Evolutionary conservation across 2,329 filamentous ascomycete species (phyloP), one percentile per base, ranked within the genome.

Genomic region (Pseudocercospora pini-densiflorae): DNA sequence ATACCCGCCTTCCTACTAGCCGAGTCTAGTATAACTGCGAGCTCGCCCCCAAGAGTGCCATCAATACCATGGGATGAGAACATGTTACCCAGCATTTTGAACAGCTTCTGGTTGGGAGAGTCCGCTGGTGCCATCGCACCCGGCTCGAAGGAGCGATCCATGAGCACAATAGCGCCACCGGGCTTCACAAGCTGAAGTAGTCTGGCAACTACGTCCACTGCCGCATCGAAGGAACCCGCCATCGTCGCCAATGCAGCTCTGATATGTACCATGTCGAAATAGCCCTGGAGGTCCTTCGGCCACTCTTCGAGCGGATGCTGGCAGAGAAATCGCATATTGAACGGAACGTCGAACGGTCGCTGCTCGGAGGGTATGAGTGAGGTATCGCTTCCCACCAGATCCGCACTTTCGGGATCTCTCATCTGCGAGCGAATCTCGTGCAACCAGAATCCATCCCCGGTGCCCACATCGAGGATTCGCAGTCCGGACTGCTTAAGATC

Each of bases 381-480:
- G 4, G 33, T 29, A 57, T 66, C 64, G 40, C 54, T 63, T n/a
- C 64, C 64, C 1, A 66, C 60, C 10, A 66, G 21, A 55, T 66
- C 64, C 5, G 64, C 64, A 16, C 31, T 27, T 2, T 60, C 60
- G n/a, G 64, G 55, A 12, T 66, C 23, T 2, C 29, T 43, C 19
- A 66, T 57, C 8, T 60, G 59, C 33, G 55, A 55, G 3, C 55
- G 60, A 57, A 66, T 31, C 10, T 61, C 64, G 21, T 66, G 47
- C 10, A 66, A 47, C 64, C 64, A 66, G 57, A 40, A 66, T 6
- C 64, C 64, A n/a, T 63, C 55, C 5, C 61, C 60, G 1, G 64
- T 60, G 3, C 55, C 55, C 2, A 66, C 45, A 31, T 66, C 64
- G 8, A 66, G 55, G 7, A 62, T 33, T 14, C 61, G 64, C 12